Conservation (phyloP, 495 filamentous ascomycete species). For the Tuber calosporum region DNA sequence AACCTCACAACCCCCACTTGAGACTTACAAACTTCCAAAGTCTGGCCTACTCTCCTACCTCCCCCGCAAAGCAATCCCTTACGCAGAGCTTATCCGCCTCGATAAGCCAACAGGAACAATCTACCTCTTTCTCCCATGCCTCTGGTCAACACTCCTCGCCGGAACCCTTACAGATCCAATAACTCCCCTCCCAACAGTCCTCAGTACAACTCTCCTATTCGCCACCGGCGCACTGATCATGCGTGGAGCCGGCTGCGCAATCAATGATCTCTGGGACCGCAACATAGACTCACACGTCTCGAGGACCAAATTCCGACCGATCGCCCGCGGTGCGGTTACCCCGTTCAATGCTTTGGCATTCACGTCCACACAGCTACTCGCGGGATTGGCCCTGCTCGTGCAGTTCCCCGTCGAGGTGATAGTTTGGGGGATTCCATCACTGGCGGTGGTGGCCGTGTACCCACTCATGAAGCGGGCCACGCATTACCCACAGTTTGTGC, state of each 20-base stretch:
- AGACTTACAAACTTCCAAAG: slow-evolving; percentile 59
- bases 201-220: slow-evolving; percentile 68
- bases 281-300: slow-evolving; percentile 86
- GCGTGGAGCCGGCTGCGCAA: slow-evolving; percentile 95
- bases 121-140: slow-evolving; percentile 91
- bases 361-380: slow-evolving; percentile 69
- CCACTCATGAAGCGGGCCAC: slow-evolving; percentile 90
- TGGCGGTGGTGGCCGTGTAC: slow-evolving; percentile 74
- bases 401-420: slow-evolving; percentile 81
- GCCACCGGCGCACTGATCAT: slow-evolving; percentile 83
- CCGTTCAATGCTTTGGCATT: slow-evolving; percentile 70
- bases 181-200: slow-evolving; percentile 51
- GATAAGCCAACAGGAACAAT: slow-evolving; percentile 93
- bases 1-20: slow-evolving; percentile 24
- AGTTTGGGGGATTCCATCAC: slow-evolving; percentile 76
- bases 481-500: slow-evolving; percentile 85
- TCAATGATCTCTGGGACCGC: slow-evolving; percentile 96
- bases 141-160: slow-evolving; percentile 76
- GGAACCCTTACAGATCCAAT: slow-evolving; percentile 53
- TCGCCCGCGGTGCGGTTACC: slow-evolving; percentile 76
- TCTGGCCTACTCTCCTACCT: slow-evolving; percentile 71
- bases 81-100: slow-evolving; percentile 84
- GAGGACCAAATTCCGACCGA: slow-evolving; percentile 77
- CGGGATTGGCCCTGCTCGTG: slow-evolving; percentile 72
- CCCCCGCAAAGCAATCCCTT: slow-evolving; percentile 72